Percentiles rank a stretch among this genome's conserved stretches.
Evolutionary conservation across 352 stramenopile genomes (phyloP).

Genomic region (Pythium scleroteichum): DNA sequence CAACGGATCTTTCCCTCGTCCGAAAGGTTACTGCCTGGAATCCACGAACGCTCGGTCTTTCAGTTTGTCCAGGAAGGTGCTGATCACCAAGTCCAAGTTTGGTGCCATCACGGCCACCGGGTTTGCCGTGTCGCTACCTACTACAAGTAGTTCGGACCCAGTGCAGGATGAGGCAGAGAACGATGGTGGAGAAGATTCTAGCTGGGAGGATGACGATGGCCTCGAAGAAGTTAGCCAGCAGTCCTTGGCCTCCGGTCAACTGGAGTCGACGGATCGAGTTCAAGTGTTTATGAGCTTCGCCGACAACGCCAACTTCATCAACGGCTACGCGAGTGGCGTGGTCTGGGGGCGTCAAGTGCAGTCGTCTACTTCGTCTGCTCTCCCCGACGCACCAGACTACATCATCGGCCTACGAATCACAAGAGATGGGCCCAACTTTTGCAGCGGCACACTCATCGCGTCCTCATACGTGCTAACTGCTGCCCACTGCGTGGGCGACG

Average conservation of each 20-base stretch:
- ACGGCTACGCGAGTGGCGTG: slow-evolving; percentile 20
- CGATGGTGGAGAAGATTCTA: too few species aligned
- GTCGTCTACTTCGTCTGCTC: background rate
- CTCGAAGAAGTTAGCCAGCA: background rate
- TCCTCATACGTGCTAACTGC: slow-evolving; percentile 43
- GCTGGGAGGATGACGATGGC: background rate
- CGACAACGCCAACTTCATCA: slow-evolving; percentile 35
- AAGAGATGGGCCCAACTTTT: slow-evolving; percentile 37
- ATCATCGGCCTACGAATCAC: slow-evolving; percentile 30
- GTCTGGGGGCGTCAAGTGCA: slow-evolving; percentile 10
- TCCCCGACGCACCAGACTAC: slow-evolving; percentile 1
- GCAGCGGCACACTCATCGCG: slow-evolving; percentile 41
- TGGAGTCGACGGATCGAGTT: background rate
- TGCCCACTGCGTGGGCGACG: slow-evolving; percentile 38
- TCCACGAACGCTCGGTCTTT: too few species aligned
- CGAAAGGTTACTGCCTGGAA: background rate
- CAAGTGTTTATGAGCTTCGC: slow-evolving; percentile 23
- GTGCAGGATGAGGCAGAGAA: background rate
- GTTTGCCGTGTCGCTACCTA: background rate
- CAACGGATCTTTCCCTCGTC: background rate
- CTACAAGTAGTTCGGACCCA: background rate
- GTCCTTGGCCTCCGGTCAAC: background rate
- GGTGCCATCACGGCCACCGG: slow-evolving; percentile 13
- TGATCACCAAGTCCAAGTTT: slow-evolving; percentile 17
- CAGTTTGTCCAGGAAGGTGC: background rate